These are phyloP conservation scores for Magnusiomyces fungicola DNA, from an alignment of 1,139 yeast genomes.

Conservation along the genomic window DNA sequence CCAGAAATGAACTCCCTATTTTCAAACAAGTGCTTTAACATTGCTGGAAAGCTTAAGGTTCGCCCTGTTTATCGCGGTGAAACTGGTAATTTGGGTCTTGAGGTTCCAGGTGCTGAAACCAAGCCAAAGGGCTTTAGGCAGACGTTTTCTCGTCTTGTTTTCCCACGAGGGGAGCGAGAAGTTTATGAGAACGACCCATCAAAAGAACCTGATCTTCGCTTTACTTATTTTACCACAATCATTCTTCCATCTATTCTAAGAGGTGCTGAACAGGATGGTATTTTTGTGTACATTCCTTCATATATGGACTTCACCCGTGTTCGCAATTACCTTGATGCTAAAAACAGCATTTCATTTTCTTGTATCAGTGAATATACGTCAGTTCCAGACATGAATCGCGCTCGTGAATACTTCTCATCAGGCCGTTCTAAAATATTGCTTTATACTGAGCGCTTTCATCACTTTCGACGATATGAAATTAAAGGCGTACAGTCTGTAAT, in stretches of 20 bases:
- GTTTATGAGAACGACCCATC: constrained; percentile 36
- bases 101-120: neutral
- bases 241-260: constrained; percentile 62
- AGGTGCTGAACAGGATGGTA: constrained; percentile 58
- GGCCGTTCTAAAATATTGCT: constrained; percentile 67
- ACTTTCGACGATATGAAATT: constrained; percentile 76
- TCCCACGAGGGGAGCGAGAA: constrained; percentile 8
- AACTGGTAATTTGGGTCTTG: constrained; percentile 37
- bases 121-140: constrained; percentile 52
- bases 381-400: constrained; percentile 60
- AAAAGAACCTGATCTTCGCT: constrained; percentile 62
- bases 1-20: constrained; percentile 72
- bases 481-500: constrained; percentile 80
- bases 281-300: constrained; percentile 73
- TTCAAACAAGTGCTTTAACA: constrained; percentile 50
- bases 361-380: constrained; percentile 74
- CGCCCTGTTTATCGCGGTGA: constrained; percentile 29
- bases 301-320: constrained; percentile 81
- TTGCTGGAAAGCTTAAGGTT: constrained; percentile 55
- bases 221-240: constrained; percentile 69
- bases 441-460: constrained; percentile 90
- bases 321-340: constrained; percentile 55
- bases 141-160: constrained; percentile 45
- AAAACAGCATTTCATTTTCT: constrained; percentile 42
- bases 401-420: constrained; percentile 56